These are phyloP conservation scores for Agrostemma githago DNA, from an alignment of 148 eudicot genomes.

Conservation along the genomic window DNA sequence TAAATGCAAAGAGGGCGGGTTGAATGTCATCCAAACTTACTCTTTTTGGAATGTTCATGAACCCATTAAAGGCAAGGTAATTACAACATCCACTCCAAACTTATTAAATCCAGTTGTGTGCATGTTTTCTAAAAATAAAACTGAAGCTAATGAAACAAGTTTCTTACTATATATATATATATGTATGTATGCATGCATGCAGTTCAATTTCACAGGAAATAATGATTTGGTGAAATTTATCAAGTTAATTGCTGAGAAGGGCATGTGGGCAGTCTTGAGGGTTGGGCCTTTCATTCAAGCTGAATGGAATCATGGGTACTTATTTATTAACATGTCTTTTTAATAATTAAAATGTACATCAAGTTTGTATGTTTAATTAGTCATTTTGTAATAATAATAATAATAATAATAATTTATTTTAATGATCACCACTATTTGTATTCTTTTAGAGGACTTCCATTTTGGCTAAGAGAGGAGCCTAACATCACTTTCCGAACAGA, in stretches of 20 bases:
- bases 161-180: background rate
- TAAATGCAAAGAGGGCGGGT: slow-evolving; percentile 40
- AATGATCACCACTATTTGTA: background rate
- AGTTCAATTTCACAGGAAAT: slow-evolving; percentile 63
- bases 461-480: slow-evolving; percentile 65
- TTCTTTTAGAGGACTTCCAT: slow-evolving; percentile 74
- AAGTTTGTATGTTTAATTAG: no score
- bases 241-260: slow-evolving; percentile 46
- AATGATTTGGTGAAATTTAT: slow-evolving; percentile 65
- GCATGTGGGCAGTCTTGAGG: slow-evolving; percentile 60
- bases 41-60: slow-evolving; percentile 48
- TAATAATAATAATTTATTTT: no score
- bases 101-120: no score
- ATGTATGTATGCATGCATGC: slow-evolving; percentile 15
- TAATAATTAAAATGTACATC: no score
- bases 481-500: slow-evolving; percentile 58
- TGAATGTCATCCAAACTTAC: slow-evolving; percentile 41
- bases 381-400: no score
- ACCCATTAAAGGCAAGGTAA: slow-evolving; percentile 40
- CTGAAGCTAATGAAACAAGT: background rate
- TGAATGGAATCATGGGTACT: slow-evolving; percentile 86
- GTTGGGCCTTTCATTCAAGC: slow-evolving; percentile 81
- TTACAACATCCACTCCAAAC: background rate
- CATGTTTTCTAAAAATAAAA: background rate
- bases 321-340: background rate